Base-by-base conservation (phyloP, 148 eudicot genomes). In the Spergularia marina region DNA sequence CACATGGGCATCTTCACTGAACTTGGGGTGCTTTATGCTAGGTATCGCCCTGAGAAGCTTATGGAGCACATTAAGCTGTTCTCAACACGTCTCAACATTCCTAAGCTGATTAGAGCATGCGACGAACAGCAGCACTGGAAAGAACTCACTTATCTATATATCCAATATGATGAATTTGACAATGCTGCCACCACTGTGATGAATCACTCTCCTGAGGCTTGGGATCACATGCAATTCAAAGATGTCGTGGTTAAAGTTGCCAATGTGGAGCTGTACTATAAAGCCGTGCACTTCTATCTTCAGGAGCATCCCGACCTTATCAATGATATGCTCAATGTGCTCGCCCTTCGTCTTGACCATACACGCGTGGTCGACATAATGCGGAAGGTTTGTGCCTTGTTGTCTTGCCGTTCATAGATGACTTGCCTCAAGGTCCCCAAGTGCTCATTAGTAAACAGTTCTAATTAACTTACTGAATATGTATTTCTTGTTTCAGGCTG, bases 141-240 rank as follows among this genome's bases (percentile, higher is more conserved):
- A 83, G 98, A 94, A 78, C 90, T 94, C 41, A 90, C 96, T 13
- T 94, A 87, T 73, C 77, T 94, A 53, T 94, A 94, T 74, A 87
- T 91, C 83, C 98, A 94, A 68, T 94, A 94, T 80, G 98, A 94
- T 56, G 98, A 94, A 81, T 94, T 90, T 81, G 98, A 94, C 79
- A 94, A 94, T 82, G 98, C 97, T 82, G 98, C 97, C n/a, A 83
- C 96, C 5, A 94, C 98, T 68, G 91, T 94, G 40, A 94, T 94
- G 98, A 94, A 94, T 82, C 98, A 94, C 83, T 94, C 98, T 60
- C 96, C 98, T 59, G 97, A 92, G 80, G 98, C 98, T 30, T 95
- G 98, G 98, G 98, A 95, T 75, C 98, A 95, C 80, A 95, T 95
- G 98, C 98, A 95, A 76, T 95, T 95, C 80, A 95, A 95, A 82